phyloP scores from a whole-genome alignment of 768 basidiomycete species.

The Russula olivacea region DNA sequence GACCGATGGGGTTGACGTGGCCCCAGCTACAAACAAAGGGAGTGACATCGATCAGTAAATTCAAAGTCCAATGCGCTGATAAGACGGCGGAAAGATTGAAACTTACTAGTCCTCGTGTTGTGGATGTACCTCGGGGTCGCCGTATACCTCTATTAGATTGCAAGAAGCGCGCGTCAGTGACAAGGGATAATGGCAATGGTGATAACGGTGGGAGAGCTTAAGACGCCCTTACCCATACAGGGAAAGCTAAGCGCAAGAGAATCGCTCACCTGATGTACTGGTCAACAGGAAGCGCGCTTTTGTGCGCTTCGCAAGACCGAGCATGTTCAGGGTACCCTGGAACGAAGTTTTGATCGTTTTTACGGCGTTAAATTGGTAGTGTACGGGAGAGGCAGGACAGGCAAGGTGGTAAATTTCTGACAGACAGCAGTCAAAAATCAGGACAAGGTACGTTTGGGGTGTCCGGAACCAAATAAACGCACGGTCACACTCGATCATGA shows the following conservation, averaged over 20 bases:
- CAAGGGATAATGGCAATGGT: neutral
- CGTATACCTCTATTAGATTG: conserved; percentile 75
- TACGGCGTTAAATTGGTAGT: conserved; percentile 96
- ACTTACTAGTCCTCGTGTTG: conserved; percentile 92
- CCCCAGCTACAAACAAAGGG: conserved; percentile 62
- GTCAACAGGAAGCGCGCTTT: conserved; percentile 96
- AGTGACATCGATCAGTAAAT: neutral
- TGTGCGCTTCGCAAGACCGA: conserved; percentile 93
- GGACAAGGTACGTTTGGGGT: neutral
- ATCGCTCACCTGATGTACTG: conserved; percentile 77
- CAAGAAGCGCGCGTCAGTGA: conserved; percentile 2
- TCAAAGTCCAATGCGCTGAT: conserved; percentile 22
- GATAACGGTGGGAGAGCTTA: neutral
- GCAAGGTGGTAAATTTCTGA: conserved; percentile 97
- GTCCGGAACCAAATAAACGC: conserved; percentile 30
- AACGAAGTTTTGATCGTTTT: conserved; percentile 99
- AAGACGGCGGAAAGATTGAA: neutral
- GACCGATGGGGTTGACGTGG: conserved; percentile 97
- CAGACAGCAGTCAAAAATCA: neutral
- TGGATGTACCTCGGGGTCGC: conserved; percentile 97
- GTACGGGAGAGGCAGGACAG: conserved; percentile 94
- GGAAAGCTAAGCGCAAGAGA: neutral
- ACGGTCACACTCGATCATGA: conserved; percentile 99
- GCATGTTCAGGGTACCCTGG: conserved; percentile 98
- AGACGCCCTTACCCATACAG: neutral